Evolutionary conservation across 1,139 yeast species (phyloP), one percentile per base, ranked within the genome.

Genomic region (Debaryomyces coudertii): DNA sequence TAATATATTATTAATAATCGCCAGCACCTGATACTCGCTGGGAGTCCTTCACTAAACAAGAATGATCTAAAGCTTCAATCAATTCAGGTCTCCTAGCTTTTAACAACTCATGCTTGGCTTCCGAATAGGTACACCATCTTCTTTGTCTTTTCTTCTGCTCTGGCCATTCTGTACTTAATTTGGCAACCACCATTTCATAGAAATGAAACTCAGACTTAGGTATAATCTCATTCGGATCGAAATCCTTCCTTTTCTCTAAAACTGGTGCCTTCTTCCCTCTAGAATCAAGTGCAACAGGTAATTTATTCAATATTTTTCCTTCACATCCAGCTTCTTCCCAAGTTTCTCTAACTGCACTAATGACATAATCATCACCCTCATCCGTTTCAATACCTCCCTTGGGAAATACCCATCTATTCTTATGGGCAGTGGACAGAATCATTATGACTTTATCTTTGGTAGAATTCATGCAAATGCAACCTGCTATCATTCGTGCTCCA

Each of bases 281-380:
- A 57, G 77, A 72, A 59, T 90, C 97, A 44, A 76, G 77, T 22
- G 88, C 85, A 1, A 78, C 71, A 0, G 93, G 95, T 38, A 92
- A 67, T 49, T 73, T 74, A 40, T 60, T 55, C 1, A 72, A 56
- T 11, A 90, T 75, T 14, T 63, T 69, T 4, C 97, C 96, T 36
- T 79, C 79, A 24, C 87, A 88, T 0, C 99, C 99, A 0, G 96
- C 95, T 65, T 93, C 99, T 65, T 93, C 99, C 99, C 99, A 93
- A 0, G 96, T 88, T 63, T 93, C 99, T 48, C 99, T 72, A 12
- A 78, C 71, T 0, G 98, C 98, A 6, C 89, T 71, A 7, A 68
- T 66, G 12, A 66, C 65, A 46, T 53, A 73, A 56, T 76, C 79
- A 35, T 81, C 83, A 2, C 79, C 72, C 60, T 93, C 99, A 63